Evolutionary conservation across 2,329 filamentous ascomycete genomes (phyloP).

Genomic region (Colletotrichum costaricense): DNA sequence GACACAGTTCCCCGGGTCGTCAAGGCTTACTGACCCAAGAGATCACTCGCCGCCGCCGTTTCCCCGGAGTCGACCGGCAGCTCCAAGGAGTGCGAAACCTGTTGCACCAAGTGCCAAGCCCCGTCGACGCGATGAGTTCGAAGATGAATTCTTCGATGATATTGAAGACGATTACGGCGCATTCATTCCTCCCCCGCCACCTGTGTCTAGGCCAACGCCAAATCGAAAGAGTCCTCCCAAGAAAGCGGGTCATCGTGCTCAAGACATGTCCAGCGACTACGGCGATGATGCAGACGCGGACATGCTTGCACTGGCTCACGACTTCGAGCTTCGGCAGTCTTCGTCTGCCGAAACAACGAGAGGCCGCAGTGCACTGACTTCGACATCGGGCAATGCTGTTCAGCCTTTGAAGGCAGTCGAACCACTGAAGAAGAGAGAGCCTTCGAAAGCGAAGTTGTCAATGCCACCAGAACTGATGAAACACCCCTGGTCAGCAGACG

Average conservation of each 20-base stretch:
- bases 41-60: constrained; percentile 36
- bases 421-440: constrained; percentile 46
- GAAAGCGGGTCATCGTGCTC: constrained; percentile 36
- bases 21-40: constrained; percentile 28
- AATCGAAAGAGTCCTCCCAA: constrained; percentile 22
- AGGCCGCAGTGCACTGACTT: constrained; percentile 53
- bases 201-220: constrained; percentile 1
- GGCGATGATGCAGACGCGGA: constrained; percentile 62
- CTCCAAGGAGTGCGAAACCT: neutral
- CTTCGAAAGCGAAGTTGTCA: constrained; percentile 44
- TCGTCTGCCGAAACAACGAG: constrained; percentile 39
- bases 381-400: constrained; percentile 60
- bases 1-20: constrained; percentile 55
- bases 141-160: constrained; percentile 43
- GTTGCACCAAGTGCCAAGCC: neutral
- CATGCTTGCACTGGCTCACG: constrained; percentile 63
- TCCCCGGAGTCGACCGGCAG: constrained; percentile 31
- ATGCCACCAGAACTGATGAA: constrained; percentile 68
- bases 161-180: constrained; percentile 35
- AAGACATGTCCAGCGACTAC: constrained; percentile 56
- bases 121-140: constrained; percentile 44
- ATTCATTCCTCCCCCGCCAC: constrained; percentile 8
- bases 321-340: constrained; percentile 58
- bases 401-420: constrained; percentile 46
- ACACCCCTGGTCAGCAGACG: constrained; percentile 86